A percentile compares a stretch with the other conserved stretches of the same genome.
phyloP scores from a whole-genome alignment of 2,329 filamentous ascomycete species.

The Colletotrichum euphorbiae region DNA sequence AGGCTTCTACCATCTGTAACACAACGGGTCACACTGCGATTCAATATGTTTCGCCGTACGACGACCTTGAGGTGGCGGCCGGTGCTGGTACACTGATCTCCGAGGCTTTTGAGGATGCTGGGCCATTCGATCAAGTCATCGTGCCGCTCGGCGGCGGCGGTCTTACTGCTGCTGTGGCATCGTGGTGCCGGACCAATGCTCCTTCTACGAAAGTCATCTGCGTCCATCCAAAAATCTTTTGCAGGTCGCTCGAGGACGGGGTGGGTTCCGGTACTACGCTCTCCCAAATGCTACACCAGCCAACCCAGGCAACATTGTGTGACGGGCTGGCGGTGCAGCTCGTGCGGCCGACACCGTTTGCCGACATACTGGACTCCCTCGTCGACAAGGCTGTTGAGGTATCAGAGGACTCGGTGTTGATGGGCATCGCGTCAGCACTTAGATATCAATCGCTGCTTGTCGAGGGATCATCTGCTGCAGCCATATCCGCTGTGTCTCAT shows the following conservation, averaged over 20 bases:
- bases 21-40: neutral
- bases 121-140: conserved; percentile 1
- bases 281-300: neutral
- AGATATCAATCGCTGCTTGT: neutral
- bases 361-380: neutral
- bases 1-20: neutral
- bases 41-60: conserved; percentile 1
- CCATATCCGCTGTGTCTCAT: neutral
- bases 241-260: neutral
- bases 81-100: neutral
- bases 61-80: neutral
- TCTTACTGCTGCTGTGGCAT: neutral
- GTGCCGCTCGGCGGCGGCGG: neutral
- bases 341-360: neutral
- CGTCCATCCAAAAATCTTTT: conserved; percentile 1
- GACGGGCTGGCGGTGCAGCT: neutral
- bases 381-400: neutral
- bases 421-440: neutral
- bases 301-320: neutral
- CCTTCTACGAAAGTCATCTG: neutral
- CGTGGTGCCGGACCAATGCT: neutral
- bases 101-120: neutral
- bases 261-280: neutral
- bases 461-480: neutral
- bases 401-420: neutral